phyloP scores from a whole-genome alignment of 116 monocot genomes.

The Posidonia oceanica region DNA sequence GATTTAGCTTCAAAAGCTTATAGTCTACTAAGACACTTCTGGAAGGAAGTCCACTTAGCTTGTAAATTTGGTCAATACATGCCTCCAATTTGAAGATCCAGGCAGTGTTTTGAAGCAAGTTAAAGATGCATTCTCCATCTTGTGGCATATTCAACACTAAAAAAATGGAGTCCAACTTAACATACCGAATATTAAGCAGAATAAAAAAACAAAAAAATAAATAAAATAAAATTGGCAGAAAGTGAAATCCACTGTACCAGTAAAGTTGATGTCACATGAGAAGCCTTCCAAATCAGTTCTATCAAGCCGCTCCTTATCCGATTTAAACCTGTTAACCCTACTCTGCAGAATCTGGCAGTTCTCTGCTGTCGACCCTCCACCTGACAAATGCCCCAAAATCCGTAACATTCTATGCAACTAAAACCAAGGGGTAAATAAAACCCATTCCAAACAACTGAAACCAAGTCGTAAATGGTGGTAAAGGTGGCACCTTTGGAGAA shows the following conservation, averaged over 20 bases:
- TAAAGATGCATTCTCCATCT: no score
- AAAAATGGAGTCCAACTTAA: neutral
- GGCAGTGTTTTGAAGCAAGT: no score
- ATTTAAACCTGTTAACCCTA: constrained; percentile 79
- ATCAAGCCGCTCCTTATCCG: constrained; percentile 60
- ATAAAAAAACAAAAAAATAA: neutral
- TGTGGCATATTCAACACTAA: no score
- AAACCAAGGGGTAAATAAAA: neutral
- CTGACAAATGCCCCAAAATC: constrained; percentile 16
- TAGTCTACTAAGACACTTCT: no score
- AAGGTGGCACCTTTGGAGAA: constrained; percentile 65
- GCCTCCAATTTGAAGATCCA: no score
- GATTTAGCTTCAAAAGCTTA: no score
- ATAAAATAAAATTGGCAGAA: no score
- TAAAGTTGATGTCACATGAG: constrained; percentile 88
- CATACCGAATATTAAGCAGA: neutral
- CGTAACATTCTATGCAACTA: neutral
- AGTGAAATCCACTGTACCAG: constrained; percentile 28
- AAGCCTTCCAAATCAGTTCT: constrained; percentile 56
- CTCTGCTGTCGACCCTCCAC: constrained; percentile 68
- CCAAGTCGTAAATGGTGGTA: neutral
- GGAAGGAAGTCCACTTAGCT: no score
- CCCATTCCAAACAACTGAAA: neutral
- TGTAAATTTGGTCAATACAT: no score
- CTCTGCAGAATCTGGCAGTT: constrained; percentile 95